These are phyloP conservation scores for Cyclocybe aegerita DNA, from an alignment of 768 basidiomycete species.

Conservation along the genomic window DNA sequence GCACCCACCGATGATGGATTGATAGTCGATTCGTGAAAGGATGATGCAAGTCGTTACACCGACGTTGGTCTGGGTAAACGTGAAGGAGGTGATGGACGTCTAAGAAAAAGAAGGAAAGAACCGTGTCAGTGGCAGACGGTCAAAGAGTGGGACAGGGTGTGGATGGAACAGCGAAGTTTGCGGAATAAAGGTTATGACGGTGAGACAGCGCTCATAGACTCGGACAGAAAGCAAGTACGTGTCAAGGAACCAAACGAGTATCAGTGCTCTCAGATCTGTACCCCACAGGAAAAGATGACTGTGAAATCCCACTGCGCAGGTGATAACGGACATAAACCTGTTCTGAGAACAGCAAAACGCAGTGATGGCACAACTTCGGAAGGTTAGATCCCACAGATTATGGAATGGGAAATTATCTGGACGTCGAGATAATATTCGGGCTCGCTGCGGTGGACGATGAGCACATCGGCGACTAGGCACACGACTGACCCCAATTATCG, in stretches of 20 bases:
- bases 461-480: too few species aligned
- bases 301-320: constrained; percentile 2
- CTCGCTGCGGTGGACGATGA: too few species aligned
- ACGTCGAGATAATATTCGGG: too few species aligned
- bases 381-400: not conserved
- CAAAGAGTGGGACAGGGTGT: not conserved
- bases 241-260: constrained; percentile 3
- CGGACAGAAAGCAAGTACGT: not conserved
- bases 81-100: constrained; percentile 1
- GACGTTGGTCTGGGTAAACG: not conserved
- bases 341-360: not conserved
- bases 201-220: not conserved
- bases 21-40: not conserved
- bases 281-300: constrained; percentile 3
- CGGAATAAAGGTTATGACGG: too few species aligned
- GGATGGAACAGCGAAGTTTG: not conserved
- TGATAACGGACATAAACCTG: not conserved
- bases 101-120: constrained; percentile 1
- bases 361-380: not conserved
- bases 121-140: not conserved
- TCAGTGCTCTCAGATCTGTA: not conserved
- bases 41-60: not conserved
- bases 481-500: too few species aligned
- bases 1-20: too few species aligned
- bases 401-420: too few species aligned